Conservation (phyloP, 495 filamentous ascomycete species). For the Arthonia radiata region DNA sequence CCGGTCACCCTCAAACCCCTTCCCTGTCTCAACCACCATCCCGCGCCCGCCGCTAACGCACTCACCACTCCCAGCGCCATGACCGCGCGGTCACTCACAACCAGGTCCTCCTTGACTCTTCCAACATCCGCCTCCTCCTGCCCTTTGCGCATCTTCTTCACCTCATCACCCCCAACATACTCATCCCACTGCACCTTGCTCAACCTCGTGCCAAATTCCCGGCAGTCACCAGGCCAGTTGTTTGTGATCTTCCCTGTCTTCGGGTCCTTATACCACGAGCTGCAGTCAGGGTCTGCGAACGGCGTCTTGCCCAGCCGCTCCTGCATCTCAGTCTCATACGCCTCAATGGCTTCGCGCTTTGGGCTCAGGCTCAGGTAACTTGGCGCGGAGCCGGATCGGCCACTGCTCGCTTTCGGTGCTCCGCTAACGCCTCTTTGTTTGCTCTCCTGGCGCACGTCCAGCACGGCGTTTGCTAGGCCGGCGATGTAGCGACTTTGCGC, state of each 20-base stretch:
- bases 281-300: conserved; percentile 29
- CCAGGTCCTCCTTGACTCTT: conserved; percentile 22
- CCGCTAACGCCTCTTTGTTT: too few species aligned
- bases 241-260: conserved; percentile 29
- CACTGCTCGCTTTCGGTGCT: too few species aligned
- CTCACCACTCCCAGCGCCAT: too few species aligned
- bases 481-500: conserved; percentile 28
- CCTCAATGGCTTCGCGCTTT: conserved; percentile 11
- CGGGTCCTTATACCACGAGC: conserved; percentile 30
- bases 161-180: conserved; percentile 19
- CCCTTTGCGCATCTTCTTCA: conserved; percentile 9
- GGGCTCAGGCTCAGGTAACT: conserved; percentile 20
- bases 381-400: too few species aligned
- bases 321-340: conserved; percentile 24
- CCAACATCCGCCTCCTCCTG: conserved; percentile 15
- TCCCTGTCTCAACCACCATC: too few species aligned
- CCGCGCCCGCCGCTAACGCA: too few species aligned
- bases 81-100: too few species aligned
- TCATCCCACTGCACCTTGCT: conserved; percentile 22
- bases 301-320: conserved; percentile 14
- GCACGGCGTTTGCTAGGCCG: conserved; percentile 19
- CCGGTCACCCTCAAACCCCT: too few species aligned
- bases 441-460: conserved; percentile 15
- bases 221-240: conserved; percentile 26
- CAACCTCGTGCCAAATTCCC: conserved; percentile 24